Conservation (phyloP, 192 early-diverging fungal genomes). For the Coemansia sp. region DNA sequence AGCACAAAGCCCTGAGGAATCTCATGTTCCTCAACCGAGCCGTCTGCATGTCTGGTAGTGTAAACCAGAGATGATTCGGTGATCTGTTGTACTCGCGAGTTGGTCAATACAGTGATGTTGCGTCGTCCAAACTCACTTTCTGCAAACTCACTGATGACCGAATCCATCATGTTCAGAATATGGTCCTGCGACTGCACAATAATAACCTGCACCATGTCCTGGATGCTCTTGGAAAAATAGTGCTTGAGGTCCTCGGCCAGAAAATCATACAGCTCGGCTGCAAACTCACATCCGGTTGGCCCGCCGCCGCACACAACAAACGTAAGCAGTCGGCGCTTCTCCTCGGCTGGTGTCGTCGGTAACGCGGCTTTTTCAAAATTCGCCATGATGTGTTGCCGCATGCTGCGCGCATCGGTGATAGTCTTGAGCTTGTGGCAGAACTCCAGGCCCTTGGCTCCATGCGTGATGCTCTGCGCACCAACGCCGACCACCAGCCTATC, state of each 20-base stretch:
- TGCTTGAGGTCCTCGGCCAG: constrained; percentile 75
- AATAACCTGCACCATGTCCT: constrained; percentile 68
- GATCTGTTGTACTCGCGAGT: constrained; percentile 62
- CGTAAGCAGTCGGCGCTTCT: constrained; percentile 68
- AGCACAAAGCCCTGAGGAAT: constrained; percentile 70
- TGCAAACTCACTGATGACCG: constrained; percentile 72
- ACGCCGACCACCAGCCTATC: constrained; percentile 81
- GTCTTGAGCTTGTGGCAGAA: constrained; percentile 82
- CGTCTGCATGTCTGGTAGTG: constrained; percentile 48
- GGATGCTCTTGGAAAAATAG: constrained; percentile 71
- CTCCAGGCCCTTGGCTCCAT: constrained; percentile 79
- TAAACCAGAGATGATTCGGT: constrained; percentile 59
- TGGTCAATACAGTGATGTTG: constrained; percentile 74
- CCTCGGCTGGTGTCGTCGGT: constrained; percentile 61
- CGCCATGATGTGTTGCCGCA: constrained; percentile 74
- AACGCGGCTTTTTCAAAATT: constrained; percentile 77
- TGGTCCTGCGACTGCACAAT: constrained; percentile 80
- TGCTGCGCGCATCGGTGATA: constrained; percentile 75
- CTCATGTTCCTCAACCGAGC: constrained; percentile 24
- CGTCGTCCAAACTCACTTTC: constrained; percentile 72
- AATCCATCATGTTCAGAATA: constrained; percentile 75
- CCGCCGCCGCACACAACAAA: constrained; percentile 88
- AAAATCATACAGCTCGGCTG: constrained; percentile 78
- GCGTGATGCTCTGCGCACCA: constrained; percentile 80
- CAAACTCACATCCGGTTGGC: constrained; percentile 79